phyloP scores from a whole-genome alignment of 345 rosid genomes.

The Linum tenue region DNA sequence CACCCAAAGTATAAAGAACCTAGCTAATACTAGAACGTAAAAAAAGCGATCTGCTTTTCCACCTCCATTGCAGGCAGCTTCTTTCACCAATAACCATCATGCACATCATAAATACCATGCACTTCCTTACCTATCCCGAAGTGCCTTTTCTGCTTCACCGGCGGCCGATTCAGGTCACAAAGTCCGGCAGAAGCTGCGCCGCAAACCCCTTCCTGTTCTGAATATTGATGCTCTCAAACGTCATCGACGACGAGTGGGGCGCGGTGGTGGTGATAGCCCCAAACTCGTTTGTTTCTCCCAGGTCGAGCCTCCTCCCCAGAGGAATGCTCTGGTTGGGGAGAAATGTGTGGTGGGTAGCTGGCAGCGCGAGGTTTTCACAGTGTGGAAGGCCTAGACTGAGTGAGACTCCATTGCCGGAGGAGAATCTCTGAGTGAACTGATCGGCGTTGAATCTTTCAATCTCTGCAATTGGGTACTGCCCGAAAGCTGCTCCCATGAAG shows the following conservation, averaged over 20 bases:
- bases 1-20: constrained; percentile 43
- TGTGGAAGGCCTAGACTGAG: constrained; percentile 89
- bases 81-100: too few species aligned
- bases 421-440: constrained; percentile 59
- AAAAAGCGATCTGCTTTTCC: constrained; percentile 9
- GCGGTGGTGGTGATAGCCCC: constrained; percentile 37
- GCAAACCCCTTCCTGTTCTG: constrained; percentile 83
- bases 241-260: constrained; percentile 54
- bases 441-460: constrained; percentile 72
- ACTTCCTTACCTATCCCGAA: constrained; percentile 9
- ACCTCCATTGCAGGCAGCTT: constrained; percentile 26
- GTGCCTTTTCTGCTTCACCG: not conserved
- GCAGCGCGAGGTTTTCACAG: constrained; percentile 67
- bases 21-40: constrained; percentile 49
- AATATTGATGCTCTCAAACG: constrained; percentile 63
- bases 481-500: constrained; percentile 72
- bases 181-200: constrained; percentile 82
- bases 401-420: constrained; percentile 66
- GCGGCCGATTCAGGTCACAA: constrained; percentile 49
- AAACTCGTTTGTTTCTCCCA: constrained; percentile 60
- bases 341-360: constrained; percentile 65
- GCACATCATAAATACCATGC: constrained; percentile 21
- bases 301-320: constrained; percentile 64
- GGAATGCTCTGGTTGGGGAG: constrained; percentile 73
- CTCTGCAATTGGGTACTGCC: constrained; percentile 84